Percentiles rank a stretch among this genome's conserved stretches.
Evolutionary conservation across 805 yeast genomes (phyloP).

Genomic region (Wickerhamiella sorbophila): DNA sequence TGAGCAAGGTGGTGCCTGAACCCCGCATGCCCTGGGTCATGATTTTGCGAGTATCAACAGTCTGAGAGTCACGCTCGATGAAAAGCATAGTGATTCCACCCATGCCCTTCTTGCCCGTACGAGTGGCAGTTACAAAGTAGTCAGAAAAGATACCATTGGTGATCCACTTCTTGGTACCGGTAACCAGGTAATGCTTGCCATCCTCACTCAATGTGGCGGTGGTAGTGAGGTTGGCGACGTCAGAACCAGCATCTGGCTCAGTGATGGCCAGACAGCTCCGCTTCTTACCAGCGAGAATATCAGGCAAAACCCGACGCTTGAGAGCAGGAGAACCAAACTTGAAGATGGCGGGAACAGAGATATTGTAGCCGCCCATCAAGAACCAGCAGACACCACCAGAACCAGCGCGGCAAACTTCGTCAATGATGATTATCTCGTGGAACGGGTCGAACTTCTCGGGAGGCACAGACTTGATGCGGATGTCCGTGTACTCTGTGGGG

Average conservation of each 20-base stretch:
- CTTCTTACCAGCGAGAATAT: constrained; percentile 25
- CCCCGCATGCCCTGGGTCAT: constrained; percentile 30
- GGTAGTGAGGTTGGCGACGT: constrained; percentile 30
- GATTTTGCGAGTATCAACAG: constrained; percentile 27
- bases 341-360: constrained; percentile 30
- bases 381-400: constrained; percentile 31
- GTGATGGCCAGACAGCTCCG: constrained; percentile 30
- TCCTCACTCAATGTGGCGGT: constrained; percentile 27
- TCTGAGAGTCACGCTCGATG: constrained; percentile 26
- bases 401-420: constrained; percentile 28
- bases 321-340: constrained; percentile 24
- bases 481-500: constrained; percentile 27
- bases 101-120: constrained; percentile 31
- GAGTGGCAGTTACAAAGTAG: constrained; percentile 32
- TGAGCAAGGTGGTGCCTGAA: constrained; percentile 29
- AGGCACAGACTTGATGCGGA: constrained; percentile 26
- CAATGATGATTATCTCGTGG: constrained; percentile 28
- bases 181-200: constrained; percentile 28
- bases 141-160: constrained; percentile 32
- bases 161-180: constrained; percentile 34
- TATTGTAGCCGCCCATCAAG: constrained; percentile 29
- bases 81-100: constrained; percentile 28
- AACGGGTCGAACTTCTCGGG: constrained; percentile 27
- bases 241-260: constrained; percentile 33
- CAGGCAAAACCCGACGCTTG: constrained; percentile 27